These are phyloP conservation scores for Orbilia brochopaga DNA, from an alignment of 2,329 filamentous ascomycete genomes.

Conservation along the genomic window DNA sequence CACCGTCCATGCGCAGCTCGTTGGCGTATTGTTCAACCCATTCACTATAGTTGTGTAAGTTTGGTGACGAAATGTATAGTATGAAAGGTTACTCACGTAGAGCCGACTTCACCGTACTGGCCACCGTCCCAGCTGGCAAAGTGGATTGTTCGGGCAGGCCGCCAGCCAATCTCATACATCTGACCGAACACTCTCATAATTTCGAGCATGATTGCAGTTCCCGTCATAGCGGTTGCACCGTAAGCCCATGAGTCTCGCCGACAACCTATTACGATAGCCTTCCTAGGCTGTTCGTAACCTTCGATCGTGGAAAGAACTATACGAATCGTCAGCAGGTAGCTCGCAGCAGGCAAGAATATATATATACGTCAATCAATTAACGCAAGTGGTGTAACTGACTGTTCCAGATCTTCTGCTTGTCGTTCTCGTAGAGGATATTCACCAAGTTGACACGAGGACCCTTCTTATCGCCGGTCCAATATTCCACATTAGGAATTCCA, in stretches of 20 bases:
- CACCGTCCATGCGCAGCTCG: slow-evolving; percentile 72
- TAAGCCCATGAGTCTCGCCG: slow-evolving; percentile 93
- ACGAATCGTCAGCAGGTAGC: neutral
- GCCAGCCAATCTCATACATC: slow-evolving; percentile 78
- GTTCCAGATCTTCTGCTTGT: slow-evolving; percentile 88
- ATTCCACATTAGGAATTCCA: slow-evolving; percentile 77
- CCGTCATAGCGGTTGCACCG: slow-evolving; percentile 85
- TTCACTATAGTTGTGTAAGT: slow-evolving; percentile 62
- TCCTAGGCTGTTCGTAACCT: slow-evolving; percentile 81
- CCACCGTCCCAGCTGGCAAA: slow-evolving; percentile 96
- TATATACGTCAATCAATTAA: slow-evolving; percentile 2
- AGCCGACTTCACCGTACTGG: slow-evolving; percentile 91
- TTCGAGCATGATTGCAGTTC: slow-evolving; percentile 90
- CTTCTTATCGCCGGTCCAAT: slow-evolving; percentile 75
- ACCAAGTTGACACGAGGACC: slow-evolving; percentile 80
- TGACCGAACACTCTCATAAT: slow-evolving; percentile 83
- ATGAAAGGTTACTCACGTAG: slow-evolving; percentile 63
- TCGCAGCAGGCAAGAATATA: neutral
- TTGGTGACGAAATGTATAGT: neutral
- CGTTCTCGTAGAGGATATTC: slow-evolving; percentile 84
- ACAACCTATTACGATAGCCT: slow-evolving; percentile 87
- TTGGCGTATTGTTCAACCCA: slow-evolving; percentile 87
- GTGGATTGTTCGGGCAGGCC: slow-evolving; percentile 89
- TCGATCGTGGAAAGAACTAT: slow-evolving; percentile 76
- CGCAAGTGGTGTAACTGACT: slow-evolving; percentile 27